These are phyloP conservation scores for Coniosporium tulheliwenetii DNA, from an alignment of 2,329 filamentous ascomycete genomes.

Conservation along the genomic window DNA sequence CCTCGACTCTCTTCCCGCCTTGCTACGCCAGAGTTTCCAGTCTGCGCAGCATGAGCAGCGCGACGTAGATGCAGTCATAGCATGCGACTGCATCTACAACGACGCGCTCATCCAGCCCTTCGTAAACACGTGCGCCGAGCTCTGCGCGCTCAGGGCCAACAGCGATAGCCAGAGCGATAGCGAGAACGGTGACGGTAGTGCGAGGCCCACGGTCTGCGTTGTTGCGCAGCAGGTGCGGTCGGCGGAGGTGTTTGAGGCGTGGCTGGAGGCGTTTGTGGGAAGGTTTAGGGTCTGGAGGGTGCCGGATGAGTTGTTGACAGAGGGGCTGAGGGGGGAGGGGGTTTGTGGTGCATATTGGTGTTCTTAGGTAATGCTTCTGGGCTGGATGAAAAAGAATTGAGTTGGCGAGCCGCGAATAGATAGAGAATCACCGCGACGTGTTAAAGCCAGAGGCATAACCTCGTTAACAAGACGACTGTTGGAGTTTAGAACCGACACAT, in stretches of 20 bases:
- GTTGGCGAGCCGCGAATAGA: too few species aligned
- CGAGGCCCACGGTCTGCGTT: conserved; percentile 51
- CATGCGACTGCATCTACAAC: conserved; percentile 94
- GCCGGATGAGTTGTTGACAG: conserved; percentile 44
- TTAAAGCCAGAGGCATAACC: too few species aligned
- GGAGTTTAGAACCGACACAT: too few species aligned
- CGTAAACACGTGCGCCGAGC: conserved; percentile 44
- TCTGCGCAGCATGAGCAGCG: conserved; percentile 11
- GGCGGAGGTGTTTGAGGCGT: conserved; percentile 69
- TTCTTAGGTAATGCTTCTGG: conserved; percentile 26
- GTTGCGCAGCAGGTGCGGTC: conserved; percentile 82
- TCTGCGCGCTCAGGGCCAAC: conserved; percentile 1
- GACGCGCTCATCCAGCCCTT: conserved; percentile 69
- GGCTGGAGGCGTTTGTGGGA: conserved; percentile 53
- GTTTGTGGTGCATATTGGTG: conserved; percentile 68
- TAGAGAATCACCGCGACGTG: too few species aligned
- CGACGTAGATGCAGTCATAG: conserved; percentile 55
- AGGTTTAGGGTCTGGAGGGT: conserved; percentile 65
- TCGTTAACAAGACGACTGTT: too few species aligned
- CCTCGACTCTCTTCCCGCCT: conserved; percentile 28
- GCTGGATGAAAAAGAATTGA: too few species aligned
- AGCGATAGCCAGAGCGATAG: neutral
- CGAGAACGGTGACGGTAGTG: neutral
- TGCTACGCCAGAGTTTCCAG: conserved; percentile 29
- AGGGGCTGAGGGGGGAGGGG: conserved; percentile 49